Evolutionary conservation across 2,329 filamentous ascomycete genomes (phyloP), one percentile per base, ranked within the genome.

Genomic region (Penicillium concentricum): DNA sequence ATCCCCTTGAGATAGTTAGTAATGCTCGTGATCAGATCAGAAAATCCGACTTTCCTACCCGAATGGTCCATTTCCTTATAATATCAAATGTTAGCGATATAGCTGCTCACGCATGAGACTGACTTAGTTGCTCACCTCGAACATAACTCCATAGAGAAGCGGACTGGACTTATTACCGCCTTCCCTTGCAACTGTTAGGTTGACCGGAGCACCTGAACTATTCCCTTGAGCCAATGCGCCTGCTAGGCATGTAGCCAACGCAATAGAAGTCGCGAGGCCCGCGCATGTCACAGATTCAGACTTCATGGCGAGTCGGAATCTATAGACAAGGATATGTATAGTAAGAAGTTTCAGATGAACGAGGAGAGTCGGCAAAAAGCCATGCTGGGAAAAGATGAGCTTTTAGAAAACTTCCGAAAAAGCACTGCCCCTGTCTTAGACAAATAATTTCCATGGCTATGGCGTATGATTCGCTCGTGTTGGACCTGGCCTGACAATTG

Each of bases 91-190:
- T 59, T 26, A 57, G 47, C 22, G 12, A 20, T 7, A 39, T 1
- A 34, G 10, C 2, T 5, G 34, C n/a, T 3, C 3, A 6, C 10
- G 2, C 4, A 28, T n/a, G 3, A 6, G 41, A 12, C 13, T 16
- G 10, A n/a, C 5, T 18, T 44, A 26, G 12, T 10, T 12, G 7
- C 58, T 43, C 49, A 73, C 70, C 65, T 74, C 72, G 24, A 74
- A 74, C 71, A 74, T 73, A 39, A 72, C 64, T 12, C 72, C 72
- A 53, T 73, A 73, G 5, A 74, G 61, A 13, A 69, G 38, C 2
- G 72, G 62, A 51, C 70, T 74, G 2, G 71, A 73, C 38, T 64
- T 58, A 49, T 73, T 73, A 2, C 70, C 70, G 0, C 68, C 69
- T 6, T 68, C 62, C 6, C 44, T 59, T 10, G 51, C 47, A 5